Conservation (phyloP, 495 filamentous ascomycete genomes). For the Neurospora africana region DNA sequence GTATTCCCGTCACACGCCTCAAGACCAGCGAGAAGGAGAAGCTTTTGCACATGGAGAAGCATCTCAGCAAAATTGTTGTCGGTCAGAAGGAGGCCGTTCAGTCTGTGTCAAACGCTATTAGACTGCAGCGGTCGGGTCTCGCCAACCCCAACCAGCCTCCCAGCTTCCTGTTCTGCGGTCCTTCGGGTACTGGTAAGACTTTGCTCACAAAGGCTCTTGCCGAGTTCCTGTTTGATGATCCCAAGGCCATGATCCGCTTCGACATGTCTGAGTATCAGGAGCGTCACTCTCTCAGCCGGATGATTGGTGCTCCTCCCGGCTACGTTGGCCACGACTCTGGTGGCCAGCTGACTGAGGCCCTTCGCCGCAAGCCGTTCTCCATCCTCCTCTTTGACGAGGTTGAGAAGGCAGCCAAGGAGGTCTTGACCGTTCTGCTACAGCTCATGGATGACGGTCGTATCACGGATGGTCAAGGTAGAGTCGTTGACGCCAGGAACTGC, state of each 20-base stretch:
- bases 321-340: conserved; percentile 96
- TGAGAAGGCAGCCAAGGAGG: conserved; percentile 96
- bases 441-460: conserved; percentile 99
- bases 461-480: conserved; percentile 90
- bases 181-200: conserved; percentile 95
- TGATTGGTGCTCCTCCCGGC: conserved; percentile 95
- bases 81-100: conserved; percentile 93
- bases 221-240: conserved; percentile 96
- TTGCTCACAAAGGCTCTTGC: conserved; percentile 91
- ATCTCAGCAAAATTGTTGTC: conserved; percentile 71
- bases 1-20: conserved; percentile 88
- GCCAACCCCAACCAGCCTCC: conserved; percentile 92
- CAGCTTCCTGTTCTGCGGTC: conserved; percentile 96
- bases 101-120: conserved; percentile 89
- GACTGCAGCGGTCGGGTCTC: conserved; percentile 86
- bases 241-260: conserved; percentile 96
- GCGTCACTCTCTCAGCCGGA: conserved; percentile 86
- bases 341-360: conserved; percentile 87
- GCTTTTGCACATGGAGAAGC: conserved; percentile 85
- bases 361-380: conserved; percentile 90
- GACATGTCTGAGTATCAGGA: conserved; percentile 99
- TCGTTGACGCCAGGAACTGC: conserved; percentile 93
- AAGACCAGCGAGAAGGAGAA: conserved; percentile 97
- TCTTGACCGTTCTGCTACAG: conserved; percentile 89
- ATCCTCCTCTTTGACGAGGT: conserved; percentile 97